Evolutionary conservation across 345 rosid genomes (phyloP), one percentile per base, ranked within the genome.

Genomic region (Mallotus nudiflorus): DNA sequence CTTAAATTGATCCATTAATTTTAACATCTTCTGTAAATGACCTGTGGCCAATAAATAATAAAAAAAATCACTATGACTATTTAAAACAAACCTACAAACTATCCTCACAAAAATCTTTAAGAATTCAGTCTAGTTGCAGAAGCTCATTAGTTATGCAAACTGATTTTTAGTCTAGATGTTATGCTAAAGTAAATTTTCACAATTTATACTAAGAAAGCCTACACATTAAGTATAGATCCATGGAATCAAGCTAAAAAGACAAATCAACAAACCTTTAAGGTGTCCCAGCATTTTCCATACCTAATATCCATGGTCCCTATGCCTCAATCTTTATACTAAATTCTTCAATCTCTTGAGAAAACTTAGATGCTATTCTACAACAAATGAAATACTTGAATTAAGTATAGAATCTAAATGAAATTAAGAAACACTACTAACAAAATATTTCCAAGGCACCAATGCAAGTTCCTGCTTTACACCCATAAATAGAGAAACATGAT

Each of bases 191-290:
- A 50, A 37, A 45, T 51, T 50, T 20, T 46, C 42, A 51, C 27
- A 48, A 25, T 15, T 37, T 14, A 16, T 37, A 39, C 62, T 14
- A 46, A 20, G 6, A 25, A 55, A n/a, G 25, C 53, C 55, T 40
- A 62, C 31, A 31, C 31, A 50, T 27, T 13, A 68, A 68, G 63
- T 5, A 18, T 13, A 46, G 66, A 66, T 27, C 39, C 63, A 33
- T 9, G 48, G 39, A 33, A 57, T 45, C 24, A 29, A 71, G 75
- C 22, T 73, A 45, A 65, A 68, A 40, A 15, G n/a, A 67, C 1
- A 55, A 68, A 77, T 22, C 14, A 13, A 75, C 87, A 69, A 78
- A 94, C 99, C 99, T 92, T 86, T 58, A 85, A 57, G 81, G 84
- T n/a, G 78, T 83, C 89, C 85, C 85, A 80, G 37, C 88, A 83